phyloP scores from a whole-genome alignment of 495 filamentous ascomycete species.

The Aspergillus haitiensis region DNA sequence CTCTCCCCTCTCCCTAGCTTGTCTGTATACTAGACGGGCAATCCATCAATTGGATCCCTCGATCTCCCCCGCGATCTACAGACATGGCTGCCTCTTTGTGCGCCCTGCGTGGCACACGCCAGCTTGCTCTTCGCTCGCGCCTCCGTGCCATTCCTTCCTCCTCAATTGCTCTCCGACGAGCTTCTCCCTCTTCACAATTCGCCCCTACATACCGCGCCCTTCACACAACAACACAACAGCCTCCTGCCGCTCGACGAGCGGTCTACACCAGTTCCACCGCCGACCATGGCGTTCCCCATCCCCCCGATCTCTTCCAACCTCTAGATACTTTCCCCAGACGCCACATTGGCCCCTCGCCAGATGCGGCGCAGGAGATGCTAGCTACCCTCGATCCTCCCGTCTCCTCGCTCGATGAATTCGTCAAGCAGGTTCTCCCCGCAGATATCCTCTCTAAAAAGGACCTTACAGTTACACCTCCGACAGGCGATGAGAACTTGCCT shows the following conservation, averaged over 20 bases:
- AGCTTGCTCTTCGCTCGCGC: conserved; percentile 43
- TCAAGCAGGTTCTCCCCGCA: conserved; percentile 78
- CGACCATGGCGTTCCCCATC: conserved; percentile 46
- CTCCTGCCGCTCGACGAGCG: conserved; percentile 32
- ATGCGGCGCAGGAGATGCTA: conserved; percentile 76
- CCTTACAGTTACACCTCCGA: conserved; percentile 42
- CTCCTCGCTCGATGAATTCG: conserved; percentile 78
- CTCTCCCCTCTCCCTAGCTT: neutral
- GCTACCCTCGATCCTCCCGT: conserved; percentile 73
- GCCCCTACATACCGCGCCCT: conserved; percentile 31
- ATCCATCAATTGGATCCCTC: conserved; percentile 8
- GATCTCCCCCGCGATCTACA: conserved; percentile 5
- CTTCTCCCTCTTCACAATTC: conserved; percentile 32
- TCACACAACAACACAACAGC: conserved; percentile 30
- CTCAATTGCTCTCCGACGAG: conserved; percentile 33
- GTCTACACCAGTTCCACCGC: conserved; percentile 45
- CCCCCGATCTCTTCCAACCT: conserved; percentile 48
- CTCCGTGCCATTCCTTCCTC: conserved; percentile 30
- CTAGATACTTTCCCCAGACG: conserved; percentile 74
- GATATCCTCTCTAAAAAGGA: conserved; percentile 75
- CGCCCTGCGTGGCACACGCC: conserved; percentile 46
- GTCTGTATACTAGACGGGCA: conserved; percentile 7
- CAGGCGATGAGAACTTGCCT: conserved; percentile 42
- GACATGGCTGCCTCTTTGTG: conserved; percentile 47
- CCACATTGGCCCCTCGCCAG: conserved; percentile 89